Evolutionary conservation across 768 basidiomycete species (phyloP).

Genomic region (Amanita pallidorosea): DNA sequence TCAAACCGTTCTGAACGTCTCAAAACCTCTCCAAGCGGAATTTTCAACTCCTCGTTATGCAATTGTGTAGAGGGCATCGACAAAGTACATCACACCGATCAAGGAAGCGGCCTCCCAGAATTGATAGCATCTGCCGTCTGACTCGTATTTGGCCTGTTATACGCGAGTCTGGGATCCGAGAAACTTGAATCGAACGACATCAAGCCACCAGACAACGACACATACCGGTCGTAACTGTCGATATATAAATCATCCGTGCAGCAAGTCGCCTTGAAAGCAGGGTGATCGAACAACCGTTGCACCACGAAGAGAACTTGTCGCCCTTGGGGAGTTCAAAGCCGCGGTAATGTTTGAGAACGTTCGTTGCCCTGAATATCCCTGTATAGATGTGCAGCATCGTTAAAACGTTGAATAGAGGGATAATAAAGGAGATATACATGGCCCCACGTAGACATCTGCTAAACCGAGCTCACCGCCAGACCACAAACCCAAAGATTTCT

Average conservation of each 20-base stretch:
- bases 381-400: background rate
- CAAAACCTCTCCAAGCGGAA: too few species aligned
- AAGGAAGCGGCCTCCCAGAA: conserved; percentile 50
- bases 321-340: conserved; percentile 48
- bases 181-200: background rate
- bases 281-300: conserved; percentile 43
- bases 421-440: conserved; percentile 36
- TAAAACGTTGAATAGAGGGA: background rate
- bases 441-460: conserved; percentile 59
- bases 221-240: conserved; percentile 62
- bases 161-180: conserved; percentile 45
- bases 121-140: conserved; percentile 72
- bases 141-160: conserved; percentile 69
- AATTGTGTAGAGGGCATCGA: too few species aligned
- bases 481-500: conserved; percentile 48
- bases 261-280: conserved; percentile 56
- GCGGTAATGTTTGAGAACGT: conserved; percentile 57
- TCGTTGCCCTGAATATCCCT: conserved; percentile 63
- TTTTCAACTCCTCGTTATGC: too few species aligned
- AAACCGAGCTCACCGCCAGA: conserved; percentile 45
- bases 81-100: too few species aligned
- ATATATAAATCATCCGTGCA: conserved; percentile 58
- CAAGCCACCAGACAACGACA: background rate
- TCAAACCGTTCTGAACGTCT: too few species aligned
- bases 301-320: conserved; percentile 43